phyloP scores from a whole-genome alignment of 2,329 filamentous ascomycete genomes.

The Clonostachys solani region DNA sequence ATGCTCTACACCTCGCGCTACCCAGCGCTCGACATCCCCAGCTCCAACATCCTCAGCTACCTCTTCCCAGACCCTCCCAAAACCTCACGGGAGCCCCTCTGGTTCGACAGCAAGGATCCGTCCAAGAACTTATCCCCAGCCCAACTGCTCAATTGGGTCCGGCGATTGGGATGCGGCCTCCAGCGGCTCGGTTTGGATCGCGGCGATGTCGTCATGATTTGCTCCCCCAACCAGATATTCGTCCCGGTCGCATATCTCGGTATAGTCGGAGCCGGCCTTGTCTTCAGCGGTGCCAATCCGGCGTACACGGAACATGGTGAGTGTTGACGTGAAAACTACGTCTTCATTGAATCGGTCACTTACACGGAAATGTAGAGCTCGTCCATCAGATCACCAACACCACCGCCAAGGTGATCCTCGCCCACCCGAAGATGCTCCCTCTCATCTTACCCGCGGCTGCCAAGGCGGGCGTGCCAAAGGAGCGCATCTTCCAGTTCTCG shows the following conservation, averaged over 20 bases:
- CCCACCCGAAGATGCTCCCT: slow-evolving; percentile 39
- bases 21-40: slow-evolving; percentile 33
- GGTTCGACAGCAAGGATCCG: slow-evolving; percentile 45
- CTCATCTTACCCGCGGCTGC: slow-evolving; percentile 36
- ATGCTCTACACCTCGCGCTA: slow-evolving; percentile 40
- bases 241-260: slow-evolving; percentile 50
- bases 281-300: slow-evolving; percentile 52
- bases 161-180: slow-evolving; percentile 43
- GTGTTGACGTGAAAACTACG: slow-evolving; percentile 3
- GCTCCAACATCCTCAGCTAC: slow-evolving; percentile 35
- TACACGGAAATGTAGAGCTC: slow-evolving; percentile 30
- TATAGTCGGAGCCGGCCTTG: slow-evolving; percentile 43
- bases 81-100: slow-evolving; percentile 41
- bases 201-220: slow-evolving; percentile 49
- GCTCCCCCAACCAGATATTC: slow-evolving; percentile 50
- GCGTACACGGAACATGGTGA: slow-evolving; percentile 41
- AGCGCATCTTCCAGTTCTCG: slow-evolving; percentile 42
- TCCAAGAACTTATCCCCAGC: slow-evolving; percentile 36
- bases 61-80: slow-evolving; percentile 20
- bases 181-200: slow-evolving; percentile 35
- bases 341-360: background rate
- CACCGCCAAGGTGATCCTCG: slow-evolving; percentile 41
- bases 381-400: slow-evolving; percentile 47
- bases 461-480: slow-evolving; percentile 30
- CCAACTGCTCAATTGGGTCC: slow-evolving; percentile 44